Evolutionary conservation across 768 basidiomycete species (phyloP).

Genomic region (Phaffia tasmanica): DNA sequence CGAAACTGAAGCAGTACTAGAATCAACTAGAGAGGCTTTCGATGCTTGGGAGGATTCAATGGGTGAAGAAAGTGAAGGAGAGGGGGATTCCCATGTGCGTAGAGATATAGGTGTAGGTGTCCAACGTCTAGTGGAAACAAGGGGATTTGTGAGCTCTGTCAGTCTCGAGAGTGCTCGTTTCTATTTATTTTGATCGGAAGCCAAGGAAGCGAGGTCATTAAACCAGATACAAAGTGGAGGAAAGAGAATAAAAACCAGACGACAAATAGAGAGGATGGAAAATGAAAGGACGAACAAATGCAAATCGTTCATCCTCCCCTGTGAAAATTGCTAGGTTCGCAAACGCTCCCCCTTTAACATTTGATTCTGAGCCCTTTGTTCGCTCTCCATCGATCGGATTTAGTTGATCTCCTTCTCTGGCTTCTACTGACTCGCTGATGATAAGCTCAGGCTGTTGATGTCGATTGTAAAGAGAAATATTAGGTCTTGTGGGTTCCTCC

Average conservation of each 20-base stretch:
- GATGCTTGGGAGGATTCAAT: no score
- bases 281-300: conserved; percentile 7
- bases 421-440: not conserved
- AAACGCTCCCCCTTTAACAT: conserved; percentile 6
- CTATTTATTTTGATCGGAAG: not conserved
- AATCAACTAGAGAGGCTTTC: no score
- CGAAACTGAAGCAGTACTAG: not conserved
- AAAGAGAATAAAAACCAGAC: not conserved
- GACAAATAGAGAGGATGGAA: not conserved
- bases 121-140: not conserved
- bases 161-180: conserved; percentile 24
- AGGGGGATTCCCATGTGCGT: conserved; percentile 18
- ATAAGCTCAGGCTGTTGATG: not conserved
- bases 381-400: not conserved
- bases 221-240: not conserved
- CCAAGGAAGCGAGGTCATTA: not conserved
- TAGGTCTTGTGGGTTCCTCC: conserved; percentile 22
- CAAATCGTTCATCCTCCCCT: conserved; percentile 22
- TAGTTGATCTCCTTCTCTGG: not conserved
- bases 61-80: not conserved
- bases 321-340: conserved; percentile 21
- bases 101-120: conserved; percentile 2
- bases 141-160: conserved; percentile 13
- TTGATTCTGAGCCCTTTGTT: not conserved
- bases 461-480: conserved; percentile 14